Evolutionary conservation across 108 stramenopile genomes (phyloP).

Genomic region (Schizochytrium sp.): DNA sequence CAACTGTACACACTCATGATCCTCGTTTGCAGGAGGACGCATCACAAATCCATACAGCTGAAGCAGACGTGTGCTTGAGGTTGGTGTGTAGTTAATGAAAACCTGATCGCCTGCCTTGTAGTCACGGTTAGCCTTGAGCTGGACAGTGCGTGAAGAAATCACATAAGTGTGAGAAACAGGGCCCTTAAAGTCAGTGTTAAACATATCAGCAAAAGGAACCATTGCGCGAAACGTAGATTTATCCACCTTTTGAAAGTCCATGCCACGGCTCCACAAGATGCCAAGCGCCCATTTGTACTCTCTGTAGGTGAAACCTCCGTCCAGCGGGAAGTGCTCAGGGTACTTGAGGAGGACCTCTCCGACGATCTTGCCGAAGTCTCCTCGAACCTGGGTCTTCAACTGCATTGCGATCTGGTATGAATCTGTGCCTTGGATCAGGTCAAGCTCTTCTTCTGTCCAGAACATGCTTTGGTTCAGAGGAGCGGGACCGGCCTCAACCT

Average conservation of each 20-base stretch:
- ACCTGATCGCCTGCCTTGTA: conserved; percentile 31
- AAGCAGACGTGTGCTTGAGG: conserved; percentile 8
- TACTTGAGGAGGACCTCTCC: conserved; percentile 30
- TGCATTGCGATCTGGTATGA: neutral
- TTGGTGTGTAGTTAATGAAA: conserved; percentile 59
- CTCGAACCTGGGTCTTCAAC: conserved; percentile 36
- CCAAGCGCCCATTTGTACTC: conserved; percentile 49
- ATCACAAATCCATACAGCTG: conserved; percentile 44
- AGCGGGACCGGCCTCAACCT: conserved; percentile 50
- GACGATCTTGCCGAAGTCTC: conserved; percentile 42
- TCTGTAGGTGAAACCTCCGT: neutral
- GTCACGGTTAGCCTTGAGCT: conserved; percentile 38
- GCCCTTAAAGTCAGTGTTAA: conserved; percentile 51
- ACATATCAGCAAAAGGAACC: conserved; percentile 54
- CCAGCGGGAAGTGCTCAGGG: neutral
- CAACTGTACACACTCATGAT: conserved; percentile 15
- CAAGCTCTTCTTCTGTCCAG: conserved; percentile 56
- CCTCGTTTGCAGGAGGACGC: neutral
- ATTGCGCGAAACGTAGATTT: conserved; percentile 9
- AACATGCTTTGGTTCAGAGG: conserved; percentile 56
- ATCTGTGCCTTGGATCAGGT: conserved; percentile 34
- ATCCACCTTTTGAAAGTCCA: conserved; percentile 51
- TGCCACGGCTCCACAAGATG: conserved; percentile 45
- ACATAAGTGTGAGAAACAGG: conserved; percentile 26
- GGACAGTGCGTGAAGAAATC: neutral